Evolutionary conservation across 768 basidiomycete species (phyloP).

Genomic region (Suillus spraguei): DNA sequence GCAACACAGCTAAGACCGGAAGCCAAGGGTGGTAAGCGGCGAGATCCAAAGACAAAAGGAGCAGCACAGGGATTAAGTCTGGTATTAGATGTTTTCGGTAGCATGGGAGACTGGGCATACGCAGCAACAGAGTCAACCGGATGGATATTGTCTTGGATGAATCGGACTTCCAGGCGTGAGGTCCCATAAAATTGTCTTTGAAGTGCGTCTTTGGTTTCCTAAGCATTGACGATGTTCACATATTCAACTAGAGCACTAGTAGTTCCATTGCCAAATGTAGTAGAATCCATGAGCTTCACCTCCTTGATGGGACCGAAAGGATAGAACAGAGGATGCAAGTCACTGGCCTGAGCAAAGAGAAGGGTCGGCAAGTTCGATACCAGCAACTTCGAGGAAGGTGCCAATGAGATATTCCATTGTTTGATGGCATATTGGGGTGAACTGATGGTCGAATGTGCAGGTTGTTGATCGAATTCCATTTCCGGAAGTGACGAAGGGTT

Average conservation of each 20-base stretch:
- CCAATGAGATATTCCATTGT: slow-evolving; percentile 35
- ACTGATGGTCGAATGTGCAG: slow-evolving; percentile 25
- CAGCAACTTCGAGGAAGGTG: slow-evolving; percentile 55
- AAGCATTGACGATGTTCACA: slow-evolving; percentile 50
- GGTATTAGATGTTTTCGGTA: slow-evolving; percentile 21
- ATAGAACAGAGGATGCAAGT: slow-evolving; percentile 72
- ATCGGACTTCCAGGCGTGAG: slow-evolving; percentile 41
- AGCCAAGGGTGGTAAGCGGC: slow-evolving; percentile 8
- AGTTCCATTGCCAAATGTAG: slow-evolving; percentile 38
- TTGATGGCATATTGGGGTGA: slow-evolving; percentile 34
- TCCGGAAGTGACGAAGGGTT: slow-evolving; percentile 36
- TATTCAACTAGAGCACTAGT: slow-evolving; percentile 70
- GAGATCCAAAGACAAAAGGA: slow-evolving; percentile 29
- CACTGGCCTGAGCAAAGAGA: slow-evolving; percentile 66
- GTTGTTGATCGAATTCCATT: slow-evolving; percentile 26
- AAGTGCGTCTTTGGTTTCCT: slow-evolving; percentile 65
- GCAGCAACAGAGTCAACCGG: slow-evolving; percentile 16
- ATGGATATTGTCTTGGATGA: slow-evolving; percentile 28
- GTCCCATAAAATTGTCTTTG: slow-evolving; percentile 65
- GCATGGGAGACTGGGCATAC: background rate
- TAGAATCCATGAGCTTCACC: slow-evolving; percentile 49
- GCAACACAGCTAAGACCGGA: slow-evolving; percentile 10
- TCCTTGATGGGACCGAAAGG: slow-evolving; percentile 73
- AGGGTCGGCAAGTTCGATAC: slow-evolving; percentile 67
- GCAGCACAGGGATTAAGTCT: slow-evolving; percentile 36